These are phyloP conservation scores for Tetrahymena borealis DNA, from an alignment of 73 alveolate genomes.

Conservation along the genomic window DNA sequence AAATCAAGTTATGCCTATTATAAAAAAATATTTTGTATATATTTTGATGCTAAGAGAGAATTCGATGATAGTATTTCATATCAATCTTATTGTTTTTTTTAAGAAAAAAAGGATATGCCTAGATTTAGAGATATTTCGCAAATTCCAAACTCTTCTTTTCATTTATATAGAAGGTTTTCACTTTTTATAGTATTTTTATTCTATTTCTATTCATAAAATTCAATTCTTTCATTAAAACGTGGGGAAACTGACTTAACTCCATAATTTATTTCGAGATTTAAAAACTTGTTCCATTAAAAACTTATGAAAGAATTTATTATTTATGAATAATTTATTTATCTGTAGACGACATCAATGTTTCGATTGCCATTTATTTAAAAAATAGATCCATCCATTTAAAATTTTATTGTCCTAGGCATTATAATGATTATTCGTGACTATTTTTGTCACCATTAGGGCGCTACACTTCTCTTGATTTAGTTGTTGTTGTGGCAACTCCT, in stretches of 20 bases:
- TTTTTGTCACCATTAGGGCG: neutral
- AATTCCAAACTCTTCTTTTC: neutral
- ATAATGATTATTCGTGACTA: neutral
- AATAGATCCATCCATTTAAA: constrained; percentile 1
- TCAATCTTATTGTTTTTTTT: neutral
- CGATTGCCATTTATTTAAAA: neutral
- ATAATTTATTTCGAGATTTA: neutral
- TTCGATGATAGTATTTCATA: neutral
- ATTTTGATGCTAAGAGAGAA: neutral
- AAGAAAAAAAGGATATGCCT: neutral
- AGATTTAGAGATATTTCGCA: neutral
- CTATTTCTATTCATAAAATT: neutral
- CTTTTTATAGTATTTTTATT: neutral
- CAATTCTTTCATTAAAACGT: neutral
- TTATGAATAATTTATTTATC: neutral
- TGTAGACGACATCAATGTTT: neutral
- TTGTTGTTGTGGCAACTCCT: too few species aligned
- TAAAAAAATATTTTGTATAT: neutral
- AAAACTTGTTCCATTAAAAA: neutral
- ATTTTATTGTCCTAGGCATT: neutral
- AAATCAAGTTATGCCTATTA: neutral
- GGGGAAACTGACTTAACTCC: constrained; percentile 5
- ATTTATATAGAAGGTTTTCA: neutral
- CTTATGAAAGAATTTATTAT: neutral
- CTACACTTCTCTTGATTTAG: neutral